Base-by-base conservation (phyloP, 805 yeast genomes). In the Candida quercuum region DNA sequence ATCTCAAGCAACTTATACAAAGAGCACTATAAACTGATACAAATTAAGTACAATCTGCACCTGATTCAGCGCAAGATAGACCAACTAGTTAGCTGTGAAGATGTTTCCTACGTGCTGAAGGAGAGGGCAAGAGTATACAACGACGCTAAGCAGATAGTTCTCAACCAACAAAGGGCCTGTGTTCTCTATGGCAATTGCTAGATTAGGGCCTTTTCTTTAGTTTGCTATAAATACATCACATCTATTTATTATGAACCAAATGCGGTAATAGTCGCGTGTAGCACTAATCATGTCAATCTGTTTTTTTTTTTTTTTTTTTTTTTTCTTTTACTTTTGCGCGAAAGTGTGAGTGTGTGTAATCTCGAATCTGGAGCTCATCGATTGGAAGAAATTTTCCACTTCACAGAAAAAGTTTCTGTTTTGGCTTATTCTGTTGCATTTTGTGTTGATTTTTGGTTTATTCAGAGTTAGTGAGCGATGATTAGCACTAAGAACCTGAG, bases 51-150 rank as follows among this genome's bases (percentile, higher is more conserved):
- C 23, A 53, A 53, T 32, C 15, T 53, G 10, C 35, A 40, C 5
- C 23, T 33, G 10, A 39, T 53, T 3, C 38, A 38, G 13, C 16
- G 28, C n/a, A 43, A 42, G 31, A 36, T 53, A 6, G 13, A 15
- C 2, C 22, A 21, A 24, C 40, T 52, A 5, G 33, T 43, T 3
- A 30, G 30, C 15, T 40, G 42, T 17, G 56, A 53, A 21, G 58
- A 53, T 30, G 47, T 53, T 13, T 39, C 51, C 3, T 53, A 50
- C 24, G 54, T 53, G 4, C 38, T 53, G n/a, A 53, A 53, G 28
- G 58, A 53, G 32, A 45, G 58, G 20, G 54, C 58, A 16, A 50
- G 52, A 35, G 43, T 53, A 8, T 53, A 53, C 28, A 53, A 51
- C 32, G 49, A 47, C 32, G 58, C 58, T 3, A 53, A 46, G 35